These are phyloP conservation scores for Senecio squalidus DNA, from an alignment of 140 eudicot genomes.

Conservation along the genomic window DNA sequence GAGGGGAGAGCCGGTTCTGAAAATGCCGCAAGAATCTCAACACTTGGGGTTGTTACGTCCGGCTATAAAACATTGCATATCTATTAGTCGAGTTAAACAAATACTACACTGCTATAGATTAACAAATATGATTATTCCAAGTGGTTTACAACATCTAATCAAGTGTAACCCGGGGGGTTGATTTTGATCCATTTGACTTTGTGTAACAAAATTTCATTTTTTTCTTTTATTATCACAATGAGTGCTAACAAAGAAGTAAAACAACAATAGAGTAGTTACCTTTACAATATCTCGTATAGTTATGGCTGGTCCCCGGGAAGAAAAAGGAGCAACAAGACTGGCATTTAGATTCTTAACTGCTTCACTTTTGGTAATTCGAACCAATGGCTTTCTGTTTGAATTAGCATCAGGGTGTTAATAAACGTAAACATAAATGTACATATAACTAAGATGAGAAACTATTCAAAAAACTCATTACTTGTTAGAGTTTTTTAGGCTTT, in stretches of 20 bases:
- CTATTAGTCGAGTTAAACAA: too few relatives aligned
- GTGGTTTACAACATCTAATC: too few relatives aligned
- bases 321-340: neutral
- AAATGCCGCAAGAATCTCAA: constrained; percentile 28
- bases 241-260: too few relatives aligned
- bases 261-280: too few relatives aligned
- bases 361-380: constrained; percentile 25
- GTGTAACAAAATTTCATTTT: too few relatives aligned
- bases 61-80: too few relatives aligned
- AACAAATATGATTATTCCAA: too few relatives aligned
- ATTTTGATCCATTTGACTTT: too few relatives aligned
- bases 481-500: constrained; percentile 28
- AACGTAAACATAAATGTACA: neutral
- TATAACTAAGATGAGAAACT: neutral
- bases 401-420: neutral
- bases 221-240: too few relatives aligned
- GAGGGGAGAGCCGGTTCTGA: constrained; percentile 19
- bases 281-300: neutral
- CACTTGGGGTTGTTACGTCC: too few relatives aligned
- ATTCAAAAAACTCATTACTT: constrained; percentile 13
- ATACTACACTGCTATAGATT: too few relatives aligned
- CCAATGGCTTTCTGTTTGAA: constrained; percentile 24
- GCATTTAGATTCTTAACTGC: neutral
- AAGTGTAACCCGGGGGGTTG: too few relatives aligned
- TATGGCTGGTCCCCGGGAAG: constrained; percentile 10